These are phyloP conservation scores for Populus davidiana DNA, from an alignment of 345 rosid species.

Conservation along the genomic window DNA sequence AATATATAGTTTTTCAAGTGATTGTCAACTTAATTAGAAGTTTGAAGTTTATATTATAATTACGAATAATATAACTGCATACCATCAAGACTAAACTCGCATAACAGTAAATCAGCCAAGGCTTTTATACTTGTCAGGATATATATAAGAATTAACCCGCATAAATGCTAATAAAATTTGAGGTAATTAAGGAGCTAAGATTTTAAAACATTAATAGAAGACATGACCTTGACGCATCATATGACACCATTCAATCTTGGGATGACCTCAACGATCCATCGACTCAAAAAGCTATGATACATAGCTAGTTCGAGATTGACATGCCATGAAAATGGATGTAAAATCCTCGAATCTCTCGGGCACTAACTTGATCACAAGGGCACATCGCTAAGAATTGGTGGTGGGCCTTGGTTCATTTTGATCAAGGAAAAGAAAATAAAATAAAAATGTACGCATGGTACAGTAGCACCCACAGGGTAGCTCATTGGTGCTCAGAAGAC, in stretches of 20 bases:
- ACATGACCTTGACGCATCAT: not conserved
- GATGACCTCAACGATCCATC: conserved; percentile 4
- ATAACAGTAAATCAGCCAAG: too few relatives aligned
- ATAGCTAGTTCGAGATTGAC: not conserved
- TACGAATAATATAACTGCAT: too few relatives aligned
- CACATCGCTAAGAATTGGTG: conserved; percentile 18
- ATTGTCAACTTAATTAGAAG: too few relatives aligned
- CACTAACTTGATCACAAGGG: conserved; percentile 21
- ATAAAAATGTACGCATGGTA: conserved; percentile 64
- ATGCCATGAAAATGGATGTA: conserved; percentile 24
- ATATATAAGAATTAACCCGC: too few relatives aligned
- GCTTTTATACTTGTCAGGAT: too few relatives aligned
- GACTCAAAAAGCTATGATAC: not conserved
- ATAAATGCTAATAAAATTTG: too few relatives aligned
- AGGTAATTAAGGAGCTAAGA: too few relatives aligned
- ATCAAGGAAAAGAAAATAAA: conserved; percentile 7
- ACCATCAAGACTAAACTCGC: too few relatives aligned
- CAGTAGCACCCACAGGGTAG: conserved; percentile 61
- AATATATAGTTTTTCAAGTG: too few relatives aligned
- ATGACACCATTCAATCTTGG: conserved; percentile 2
- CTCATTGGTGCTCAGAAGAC: conserved; percentile 26
- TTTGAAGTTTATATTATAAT: too few relatives aligned
- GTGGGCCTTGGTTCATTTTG: conserved; percentile 40
- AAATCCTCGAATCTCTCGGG: conserved; percentile 17
- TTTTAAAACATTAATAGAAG: not conserved